Conservation (phyloP, 306 rosid genomes). For the Abrus precatorius region DNA sequence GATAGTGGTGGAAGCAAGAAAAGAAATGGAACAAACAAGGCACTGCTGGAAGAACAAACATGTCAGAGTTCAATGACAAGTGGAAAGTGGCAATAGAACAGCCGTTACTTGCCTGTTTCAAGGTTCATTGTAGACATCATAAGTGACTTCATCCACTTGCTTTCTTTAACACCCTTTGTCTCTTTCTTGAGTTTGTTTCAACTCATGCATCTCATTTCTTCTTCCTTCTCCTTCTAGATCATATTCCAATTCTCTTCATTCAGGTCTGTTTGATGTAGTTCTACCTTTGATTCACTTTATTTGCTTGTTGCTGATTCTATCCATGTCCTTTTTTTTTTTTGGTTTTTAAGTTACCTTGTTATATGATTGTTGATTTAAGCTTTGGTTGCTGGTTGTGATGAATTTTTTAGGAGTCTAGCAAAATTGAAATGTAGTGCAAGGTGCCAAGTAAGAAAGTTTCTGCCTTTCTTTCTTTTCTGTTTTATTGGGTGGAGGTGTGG, state of each 20-base stretch:
- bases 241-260: not conserved
- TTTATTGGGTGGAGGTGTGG: not conserved
- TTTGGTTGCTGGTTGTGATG: not conserved
- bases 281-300: not conserved
- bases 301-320: not conserved
- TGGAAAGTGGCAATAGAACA: too few species aligned
- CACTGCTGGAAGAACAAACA: not conserved
- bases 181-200: not conserved
- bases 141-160: too few species aligned
- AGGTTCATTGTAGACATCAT: too few species aligned
- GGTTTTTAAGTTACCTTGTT: not conserved
- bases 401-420: not conserved
- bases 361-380: not conserved
- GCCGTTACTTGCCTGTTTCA: too few species aligned
- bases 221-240: not conserved
- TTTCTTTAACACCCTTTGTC: not conserved
- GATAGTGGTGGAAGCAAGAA: not conserved
- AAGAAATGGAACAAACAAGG: not conserved
- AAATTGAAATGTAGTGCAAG: not conserved
- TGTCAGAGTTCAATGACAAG: not conserved
- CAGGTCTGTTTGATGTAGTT: slow-evolving; percentile 3
- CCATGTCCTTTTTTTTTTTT: not conserved
- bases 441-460: not conserved
- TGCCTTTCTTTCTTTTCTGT: not conserved
- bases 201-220: too few species aligned